phyloP scores from a whole-genome alignment of 441 rosid species.

The Erodium trifolium region DNA sequence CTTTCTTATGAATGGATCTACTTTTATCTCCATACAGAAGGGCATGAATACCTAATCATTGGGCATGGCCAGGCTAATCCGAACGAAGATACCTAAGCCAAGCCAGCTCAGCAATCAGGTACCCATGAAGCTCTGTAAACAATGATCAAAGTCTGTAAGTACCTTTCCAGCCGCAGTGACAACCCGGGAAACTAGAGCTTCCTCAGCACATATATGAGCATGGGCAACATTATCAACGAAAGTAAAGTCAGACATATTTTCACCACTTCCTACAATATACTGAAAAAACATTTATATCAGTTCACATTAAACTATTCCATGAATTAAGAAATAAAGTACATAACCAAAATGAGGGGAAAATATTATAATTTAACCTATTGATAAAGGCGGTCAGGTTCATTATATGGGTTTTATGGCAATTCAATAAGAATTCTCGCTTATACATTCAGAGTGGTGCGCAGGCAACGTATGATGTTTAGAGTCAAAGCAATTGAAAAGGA shows the following conservation, averaged over 20 bases:
- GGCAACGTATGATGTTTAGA: neutral
- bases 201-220: slow-evolving; percentile 73
- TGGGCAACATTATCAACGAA: slow-evolving; percentile 74
- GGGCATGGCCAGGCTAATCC: neutral
- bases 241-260: slow-evolving; percentile 79
- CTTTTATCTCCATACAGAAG: neutral
- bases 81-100: neutral
- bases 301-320: slow-evolving; percentile 12
- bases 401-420: neutral
- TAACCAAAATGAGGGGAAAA: neutral
- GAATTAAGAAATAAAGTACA: neutral
- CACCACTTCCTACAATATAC: slow-evolving; percentile 75
- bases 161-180: slow-evolving; percentile 92
- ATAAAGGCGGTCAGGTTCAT: neutral
- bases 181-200: slow-evolving; percentile 58
- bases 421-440: neutral
- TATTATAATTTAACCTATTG: neutral
- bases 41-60: neutral
- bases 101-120: neutral
- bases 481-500: neutral
- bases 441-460: neutral
- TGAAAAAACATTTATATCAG: slow-evolving; percentile 47
- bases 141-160: slow-evolving; percentile 11
- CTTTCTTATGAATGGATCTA: neutral
- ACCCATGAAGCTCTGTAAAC: slow-evolving; percentile 3